Percentiles rank a stretch among this genome's conserved stretches.
These are phyloP conservation scores for Stropharia rugosoannulata DNA, from an alignment of 768 basidiomycete species.

Conservation along the genomic window DNA sequence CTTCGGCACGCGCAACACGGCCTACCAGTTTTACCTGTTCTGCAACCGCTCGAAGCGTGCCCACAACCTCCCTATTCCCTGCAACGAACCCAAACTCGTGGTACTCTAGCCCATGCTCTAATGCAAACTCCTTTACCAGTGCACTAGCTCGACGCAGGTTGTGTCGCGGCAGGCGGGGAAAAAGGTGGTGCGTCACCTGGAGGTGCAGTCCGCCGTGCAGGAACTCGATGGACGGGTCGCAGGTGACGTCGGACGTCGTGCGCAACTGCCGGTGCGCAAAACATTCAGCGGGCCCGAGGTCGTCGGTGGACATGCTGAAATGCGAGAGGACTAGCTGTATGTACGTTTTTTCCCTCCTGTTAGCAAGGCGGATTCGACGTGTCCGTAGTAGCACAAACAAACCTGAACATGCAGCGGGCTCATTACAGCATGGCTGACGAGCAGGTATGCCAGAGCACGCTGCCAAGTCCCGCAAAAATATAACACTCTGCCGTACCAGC, in stretches of 20 bases:
- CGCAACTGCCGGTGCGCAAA: conserved; percentile 93
- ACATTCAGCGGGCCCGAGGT: conserved; percentile 87
- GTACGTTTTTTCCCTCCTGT: too few species aligned
- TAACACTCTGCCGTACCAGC: conserved; percentile 81
- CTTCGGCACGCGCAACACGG: conserved; percentile 77
- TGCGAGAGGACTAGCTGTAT: conserved; percentile 91
- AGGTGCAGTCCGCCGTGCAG: conserved; percentile 98
- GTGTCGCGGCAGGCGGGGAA: conserved; percentile 93
- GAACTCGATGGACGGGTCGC: conserved; percentile 79
- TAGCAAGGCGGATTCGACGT: neutral
- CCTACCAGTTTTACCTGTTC: conserved; percentile 83
- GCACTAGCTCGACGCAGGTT: conserved; percentile 81
- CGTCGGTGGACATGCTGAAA: conserved; percentile 92
- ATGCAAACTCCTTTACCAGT: conserved; percentile 85
- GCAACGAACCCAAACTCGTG: conserved; percentile 88
- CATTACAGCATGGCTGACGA: conserved; percentile 83
- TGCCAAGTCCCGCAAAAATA: conserved; percentile 70
- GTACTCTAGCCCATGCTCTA: conserved; percentile 82
- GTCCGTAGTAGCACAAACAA: neutral
- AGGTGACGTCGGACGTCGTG: conserved; percentile 96
- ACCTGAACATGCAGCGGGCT: conserved; percentile 95
- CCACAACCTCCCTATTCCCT: conserved; percentile 82
- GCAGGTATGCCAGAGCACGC: conserved; percentile 67
- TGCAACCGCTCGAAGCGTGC: conserved; percentile 80
- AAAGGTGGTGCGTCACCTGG: conserved; percentile 96